These are phyloP conservation scores for Lepraria neglecta DNA, from an alignment of 495 filamentous ascomycete genomes.

Conservation along the genomic window DNA sequence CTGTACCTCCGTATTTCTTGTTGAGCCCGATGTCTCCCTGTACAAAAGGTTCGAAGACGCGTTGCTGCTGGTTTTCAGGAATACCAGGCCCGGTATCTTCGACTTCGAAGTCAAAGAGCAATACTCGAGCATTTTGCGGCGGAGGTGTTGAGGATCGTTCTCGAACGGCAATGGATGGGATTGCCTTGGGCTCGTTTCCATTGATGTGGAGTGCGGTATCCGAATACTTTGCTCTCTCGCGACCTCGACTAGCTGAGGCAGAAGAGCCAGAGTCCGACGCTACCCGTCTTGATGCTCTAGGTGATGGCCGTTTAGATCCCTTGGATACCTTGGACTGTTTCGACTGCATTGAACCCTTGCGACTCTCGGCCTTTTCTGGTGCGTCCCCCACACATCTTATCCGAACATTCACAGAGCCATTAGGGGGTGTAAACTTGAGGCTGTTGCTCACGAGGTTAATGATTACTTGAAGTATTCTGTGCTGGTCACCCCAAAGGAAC, in stretches of 20 bases:
- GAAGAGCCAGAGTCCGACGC: slow-evolving; percentile 33
- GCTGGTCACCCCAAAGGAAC: slow-evolving; percentile 83
- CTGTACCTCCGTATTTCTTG: slow-evolving; percentile 87
- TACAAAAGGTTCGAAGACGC: slow-evolving; percentile 90
- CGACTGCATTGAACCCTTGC: slow-evolving; percentile 29
- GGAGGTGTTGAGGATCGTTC: slow-evolving; percentile 59
- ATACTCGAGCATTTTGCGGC: slow-evolving; percentile 49
- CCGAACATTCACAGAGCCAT: slow-evolving; percentile 64
- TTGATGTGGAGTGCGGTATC: slow-evolving; percentile 50
- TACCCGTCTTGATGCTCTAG: slow-evolving; percentile 16
- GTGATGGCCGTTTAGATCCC: slow-evolving; percentile 24
- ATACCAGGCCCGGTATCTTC: slow-evolving; percentile 91
- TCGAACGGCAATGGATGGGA: slow-evolving; percentile 40
- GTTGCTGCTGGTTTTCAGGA: slow-evolving; percentile 62
- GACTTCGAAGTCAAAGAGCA: slow-evolving; percentile 79
- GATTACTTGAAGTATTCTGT: slow-evolving; percentile 79
- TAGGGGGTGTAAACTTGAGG: slow-evolving; percentile 81
- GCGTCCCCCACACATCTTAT: slow-evolving; percentile 65
- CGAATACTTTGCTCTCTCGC: slow-evolving; percentile 23
- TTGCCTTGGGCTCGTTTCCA: slow-evolving; percentile 48
- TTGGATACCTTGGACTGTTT: slow-evolving; percentile 25
- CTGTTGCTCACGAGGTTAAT: slow-evolving; percentile 92
- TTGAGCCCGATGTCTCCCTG: slow-evolving; percentile 83
- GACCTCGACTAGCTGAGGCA: slow-evolving; percentile 18
- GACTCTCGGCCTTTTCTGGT: slow-evolving; percentile 23